Base-by-base conservation (phyloP, 1,284 basidiomycete species). In the Sporisorium scitamineum region DNA sequence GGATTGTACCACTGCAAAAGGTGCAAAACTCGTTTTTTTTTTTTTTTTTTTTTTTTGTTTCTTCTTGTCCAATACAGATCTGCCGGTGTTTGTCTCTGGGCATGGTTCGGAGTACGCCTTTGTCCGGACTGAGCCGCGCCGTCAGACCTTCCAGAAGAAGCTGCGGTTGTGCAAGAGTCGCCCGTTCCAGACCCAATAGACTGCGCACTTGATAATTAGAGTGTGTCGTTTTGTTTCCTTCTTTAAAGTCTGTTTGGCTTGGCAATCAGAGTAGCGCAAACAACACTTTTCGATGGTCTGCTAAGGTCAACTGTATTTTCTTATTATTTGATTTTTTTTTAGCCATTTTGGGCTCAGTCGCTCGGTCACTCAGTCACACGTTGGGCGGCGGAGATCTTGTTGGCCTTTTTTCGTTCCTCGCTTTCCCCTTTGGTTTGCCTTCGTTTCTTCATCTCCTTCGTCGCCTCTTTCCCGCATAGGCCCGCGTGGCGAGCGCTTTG, bases 401-500 rank as follows among this genome's bases (percentile, higher is more conserved):
- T n/a, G 14, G 37, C 16, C n/a, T 42, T 42, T n/a, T 9, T 42
- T 42, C 20, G n/a, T 13, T 34, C 34, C 10, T 34, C 34, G 34
- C 11, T 42, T 20, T 42, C 8, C 3, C 16, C n/a, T 11, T n/a
- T 39, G 7, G 16, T n/a, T 9, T 9, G n/a, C n/a, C n/a, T 42
- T 8, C 18, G 4, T 29, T 22, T 29, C 26, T 24, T 29, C 16
- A 2, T n/a, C 16, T 18, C n/a, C 29, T 50, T 31, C 48, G 31
- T 50, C 26, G 9, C 48, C 27, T 31, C 18, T 31, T 20, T 31
- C 29, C 48, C 27, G n/a, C 24, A 29, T 13, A 50, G 48, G 48
- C 9, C 48, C n/a, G 48, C 48, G 48, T 50, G 18, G 48, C 27
- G 29, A 50, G 48, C 48, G 29, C 48, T 50, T 27, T 18, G 48